These are phyloP conservation scores for Betula pendula DNA, from an alignment of 306 rosid genomes.

Conservation along the genomic window DNA sequence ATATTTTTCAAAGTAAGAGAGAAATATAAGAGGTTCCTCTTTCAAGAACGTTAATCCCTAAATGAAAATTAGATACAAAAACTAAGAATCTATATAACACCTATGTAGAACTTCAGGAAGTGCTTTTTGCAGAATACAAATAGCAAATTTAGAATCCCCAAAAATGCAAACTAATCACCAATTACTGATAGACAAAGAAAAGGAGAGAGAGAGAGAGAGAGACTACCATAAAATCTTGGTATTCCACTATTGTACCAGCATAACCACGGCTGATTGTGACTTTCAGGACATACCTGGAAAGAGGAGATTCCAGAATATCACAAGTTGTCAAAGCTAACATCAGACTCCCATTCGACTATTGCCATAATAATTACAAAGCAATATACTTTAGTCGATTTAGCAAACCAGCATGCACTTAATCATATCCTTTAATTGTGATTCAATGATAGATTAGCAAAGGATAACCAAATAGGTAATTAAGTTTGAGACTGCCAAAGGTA, in stretches of 20 bases:
- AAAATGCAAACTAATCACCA: background rate
- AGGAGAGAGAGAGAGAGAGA: background rate
- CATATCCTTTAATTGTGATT: background rate
- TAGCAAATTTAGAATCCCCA: background rate
- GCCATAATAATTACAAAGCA: background rate
- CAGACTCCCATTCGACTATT: constrained; percentile 12
- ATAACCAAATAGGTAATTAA: background rate
- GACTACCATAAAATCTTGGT: constrained; percentile 91
- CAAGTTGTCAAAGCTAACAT: constrained; percentile 15
- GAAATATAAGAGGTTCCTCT: background rate
- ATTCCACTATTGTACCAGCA: constrained; percentile 89
- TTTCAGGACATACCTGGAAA: constrained; percentile 86
- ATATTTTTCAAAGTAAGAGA: too few species aligned
- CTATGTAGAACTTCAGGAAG: background rate
- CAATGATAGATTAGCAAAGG: background rate
- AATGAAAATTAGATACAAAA: background rate
- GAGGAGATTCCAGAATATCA: constrained; percentile 25
- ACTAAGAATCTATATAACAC: background rate
- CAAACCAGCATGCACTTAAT: background rate
- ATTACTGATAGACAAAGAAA: background rate
- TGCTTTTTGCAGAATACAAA: background rate
- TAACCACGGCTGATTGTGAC: constrained; percentile 93
- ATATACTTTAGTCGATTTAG: background rate
- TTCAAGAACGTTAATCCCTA: background rate
- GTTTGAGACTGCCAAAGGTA: background rate